Evolutionary conservation across 345 rosid genomes (phyloP), one percentile per base, ranked within the genome.

Genomic region (Citrus cavaleriei): DNA sequence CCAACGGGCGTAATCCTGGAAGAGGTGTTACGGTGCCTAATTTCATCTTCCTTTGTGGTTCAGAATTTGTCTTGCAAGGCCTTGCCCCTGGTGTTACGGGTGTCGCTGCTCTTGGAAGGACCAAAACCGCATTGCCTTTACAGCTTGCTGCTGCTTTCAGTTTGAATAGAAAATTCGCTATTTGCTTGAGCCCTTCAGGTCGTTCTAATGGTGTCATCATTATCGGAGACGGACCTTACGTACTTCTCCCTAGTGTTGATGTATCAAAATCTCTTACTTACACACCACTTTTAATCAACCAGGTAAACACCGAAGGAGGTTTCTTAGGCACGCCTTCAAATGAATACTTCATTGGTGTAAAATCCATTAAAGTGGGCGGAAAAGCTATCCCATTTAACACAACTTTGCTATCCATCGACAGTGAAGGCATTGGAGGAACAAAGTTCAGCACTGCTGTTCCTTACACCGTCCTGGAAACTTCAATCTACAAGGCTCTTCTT

Each of bases 141-240:
- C 80, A 76, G 27, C 68, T 86, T 66, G 70, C 79, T 1, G 55
- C 86, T 1, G 67, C 72, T 37, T 79, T 85, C 30, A 72, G 81
- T 49, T 72, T 83, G 13, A 13, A 35, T 22, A 51, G 76, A 4
- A 83, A 79, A 40, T 70, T 83, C 14, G 77, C 83, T 6, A 65
- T 86, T 51, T 86, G 88, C 68, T 76, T 87, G 51, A 71, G 65
- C 19, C 80, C 13, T 3, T 75, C 81, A 5, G 18, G 75, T 6
- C 70, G 24, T 55, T 70, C 79, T 16, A 79, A 78, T 3, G 83
- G 88, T 7, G 69, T 83, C 54, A 28, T 87, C 24, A 42, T 79
- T 49, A 70, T 87, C 7, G 86, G 88, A 1, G 82, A 81, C 3
- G 84, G 82, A 3, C 86, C 84, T 5, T 84, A 82, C 42, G 71